phyloP scores from a whole-genome alignment of 1,284 basidiomycete species.

The Irpex sp. region DNA sequence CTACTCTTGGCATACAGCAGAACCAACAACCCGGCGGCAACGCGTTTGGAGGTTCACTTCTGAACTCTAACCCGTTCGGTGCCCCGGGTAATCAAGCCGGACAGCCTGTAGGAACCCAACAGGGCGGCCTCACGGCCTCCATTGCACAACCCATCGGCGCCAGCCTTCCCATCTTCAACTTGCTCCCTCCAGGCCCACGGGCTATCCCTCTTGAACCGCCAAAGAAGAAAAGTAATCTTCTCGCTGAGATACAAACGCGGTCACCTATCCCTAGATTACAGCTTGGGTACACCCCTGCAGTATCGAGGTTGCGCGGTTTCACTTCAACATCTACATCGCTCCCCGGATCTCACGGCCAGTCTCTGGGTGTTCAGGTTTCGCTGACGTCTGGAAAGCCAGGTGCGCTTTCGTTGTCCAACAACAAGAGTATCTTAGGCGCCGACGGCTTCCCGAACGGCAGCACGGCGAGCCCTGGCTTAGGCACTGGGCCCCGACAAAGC shows the following conservation, averaged over 20 bases:
- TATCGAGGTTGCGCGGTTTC: constrained; percentile 70
- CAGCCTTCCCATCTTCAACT: constrained; percentile 73
- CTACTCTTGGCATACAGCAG: constrained; percentile 23
- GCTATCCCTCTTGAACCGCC: constrained; percentile 56
- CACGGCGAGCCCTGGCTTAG: constrained; percentile 67
- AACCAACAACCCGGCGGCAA: constrained; percentile 31
- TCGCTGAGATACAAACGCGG: constrained; percentile 66
- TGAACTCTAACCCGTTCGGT: constrained; percentile 38
- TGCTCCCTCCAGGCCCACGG: constrained; percentile 68
- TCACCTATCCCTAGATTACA: constrained; percentile 58
- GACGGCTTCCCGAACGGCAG: constrained; percentile 50
- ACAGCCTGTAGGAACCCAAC: constrained; percentile 37
- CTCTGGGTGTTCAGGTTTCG: constrained; percentile 37
- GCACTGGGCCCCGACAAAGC: constrained; percentile 73
- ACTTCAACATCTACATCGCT: constrained; percentile 39
- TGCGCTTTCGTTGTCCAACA: constrained; percentile 47
- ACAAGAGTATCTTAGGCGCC: constrained; percentile 40
- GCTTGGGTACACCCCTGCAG: constrained; percentile 60
- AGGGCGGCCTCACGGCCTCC: constrained; percentile 72
- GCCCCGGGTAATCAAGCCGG: constrained; percentile 33
- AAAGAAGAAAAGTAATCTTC: constrained; percentile 73
- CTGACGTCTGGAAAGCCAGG: constrained; percentile 51
- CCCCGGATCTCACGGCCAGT: constrained; percentile 27
- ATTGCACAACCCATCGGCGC: constrained; percentile 90
- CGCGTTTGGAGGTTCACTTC: constrained; percentile 39